Evolutionary conservation across 2,329 filamentous ascomycete species (phyloP).

Genomic region (Penicillium sp.): DNA sequence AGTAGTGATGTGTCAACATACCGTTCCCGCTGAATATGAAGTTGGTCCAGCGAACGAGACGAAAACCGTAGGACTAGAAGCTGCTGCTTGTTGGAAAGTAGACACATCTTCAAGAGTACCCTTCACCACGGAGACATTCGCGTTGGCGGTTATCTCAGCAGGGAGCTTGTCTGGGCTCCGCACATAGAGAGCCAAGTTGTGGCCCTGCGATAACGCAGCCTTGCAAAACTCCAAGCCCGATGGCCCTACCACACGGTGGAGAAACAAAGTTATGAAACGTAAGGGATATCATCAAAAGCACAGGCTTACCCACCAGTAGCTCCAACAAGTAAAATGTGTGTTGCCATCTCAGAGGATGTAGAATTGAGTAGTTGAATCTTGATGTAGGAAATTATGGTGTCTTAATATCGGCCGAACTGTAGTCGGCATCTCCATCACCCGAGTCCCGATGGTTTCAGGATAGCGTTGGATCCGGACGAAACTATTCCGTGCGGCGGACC

Average conservation of each 20-base stretch:
- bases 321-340: background rate
- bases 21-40: background rate
- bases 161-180: conserved; percentile 2
- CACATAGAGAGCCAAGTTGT: background rate
- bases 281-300: background rate
- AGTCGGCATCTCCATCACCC: too few relatives aligned
- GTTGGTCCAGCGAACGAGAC: conserved; percentile 2
- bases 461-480: too few relatives aligned
- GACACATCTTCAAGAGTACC: conserved; percentile 1
- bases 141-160: background rate
- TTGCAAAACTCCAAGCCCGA: conserved; percentile 2
- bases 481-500: too few relatives aligned
- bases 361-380: background rate
- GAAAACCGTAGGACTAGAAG: background rate
- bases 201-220: background rate
- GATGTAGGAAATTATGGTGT: too few relatives aligned
- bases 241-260: background rate
- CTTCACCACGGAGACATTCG: conserved; percentile 1
- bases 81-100: background rate
- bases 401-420: too few relatives aligned
- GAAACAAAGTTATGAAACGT: background rate
- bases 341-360: background rate
- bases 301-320: conserved; percentile 2
- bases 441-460: too few relatives aligned
- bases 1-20: background rate